These are phyloP conservation scores for Thermoascus crustaceus DNA, from an alignment of 2,329 filamentous ascomycete genomes.

Conservation along the genomic window DNA sequence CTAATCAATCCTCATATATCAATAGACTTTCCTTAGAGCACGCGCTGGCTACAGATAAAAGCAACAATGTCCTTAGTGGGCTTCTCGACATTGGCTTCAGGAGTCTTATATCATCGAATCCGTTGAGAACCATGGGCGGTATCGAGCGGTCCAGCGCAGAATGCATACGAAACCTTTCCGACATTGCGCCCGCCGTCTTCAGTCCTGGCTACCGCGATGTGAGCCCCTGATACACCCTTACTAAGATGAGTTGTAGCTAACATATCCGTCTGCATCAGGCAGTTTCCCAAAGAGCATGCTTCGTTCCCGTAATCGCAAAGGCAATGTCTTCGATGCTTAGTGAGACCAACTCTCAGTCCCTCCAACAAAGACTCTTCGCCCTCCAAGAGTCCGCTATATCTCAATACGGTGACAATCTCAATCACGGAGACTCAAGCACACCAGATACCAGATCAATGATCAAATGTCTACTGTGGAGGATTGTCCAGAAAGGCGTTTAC, in stretches of 20 bases:
- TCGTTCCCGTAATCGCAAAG: slow-evolving; percentile 28
- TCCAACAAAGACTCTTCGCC: slow-evolving; percentile 10
- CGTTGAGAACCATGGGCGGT: neutral
- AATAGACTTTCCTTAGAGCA: too few relatives aligned
- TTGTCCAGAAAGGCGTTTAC: slow-evolving; percentile 20
- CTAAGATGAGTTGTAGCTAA: slow-evolving; percentile 1
- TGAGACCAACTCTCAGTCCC: slow-evolving; percentile 9
- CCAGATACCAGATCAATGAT: slow-evolving; percentile 14
- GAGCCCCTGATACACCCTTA: neutral
- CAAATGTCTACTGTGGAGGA: slow-evolving; percentile 24
- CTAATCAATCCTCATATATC: too few relatives aligned
- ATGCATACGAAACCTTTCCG: slow-evolving; percentile 12
- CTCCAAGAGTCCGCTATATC: slow-evolving; percentile 5
- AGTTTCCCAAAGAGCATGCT: slow-evolving; percentile 26
- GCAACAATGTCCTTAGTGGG: slow-evolving; percentile 6
- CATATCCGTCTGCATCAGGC: slow-evolving; percentile 16
- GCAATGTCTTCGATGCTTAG: slow-evolving; percentile 25
- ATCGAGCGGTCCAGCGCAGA: slow-evolving; percentile 5
- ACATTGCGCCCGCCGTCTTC: slow-evolving; percentile 23
- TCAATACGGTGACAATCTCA: neutral
- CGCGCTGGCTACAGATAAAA: too few relatives aligned
- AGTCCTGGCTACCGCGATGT: slow-evolving; percentile 24
- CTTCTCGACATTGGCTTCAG: slow-evolving; percentile 22
- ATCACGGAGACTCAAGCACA: neutral
- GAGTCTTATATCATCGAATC: slow-evolving; percentile 11